These are phyloP conservation scores for Cutaneotrichosporon cavernicola DNA, from an alignment of 1,284 basidiomycete species.

Conservation along the genomic window DNA sequence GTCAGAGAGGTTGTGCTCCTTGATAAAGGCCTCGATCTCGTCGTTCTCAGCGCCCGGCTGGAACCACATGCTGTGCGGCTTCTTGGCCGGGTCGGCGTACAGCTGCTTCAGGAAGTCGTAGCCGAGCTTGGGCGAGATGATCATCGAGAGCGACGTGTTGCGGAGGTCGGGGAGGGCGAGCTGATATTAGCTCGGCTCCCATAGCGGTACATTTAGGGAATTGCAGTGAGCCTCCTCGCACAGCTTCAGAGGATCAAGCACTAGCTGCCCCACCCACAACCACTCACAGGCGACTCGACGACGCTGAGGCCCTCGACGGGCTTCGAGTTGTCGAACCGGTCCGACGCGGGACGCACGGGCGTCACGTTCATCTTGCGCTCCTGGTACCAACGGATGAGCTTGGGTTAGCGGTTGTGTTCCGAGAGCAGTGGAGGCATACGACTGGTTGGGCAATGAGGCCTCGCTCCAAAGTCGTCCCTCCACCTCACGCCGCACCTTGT, in stretches of 20 bases:
- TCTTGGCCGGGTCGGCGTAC: conserved; percentile 61
- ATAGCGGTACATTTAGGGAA: too few relatives aligned
- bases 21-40: conserved; percentile 58
- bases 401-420: neutral
- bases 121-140: conserved; percentile 68
- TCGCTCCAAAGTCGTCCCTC: too few relatives aligned
- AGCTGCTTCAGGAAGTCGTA: conserved; percentile 39
- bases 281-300: conserved; percentile 49
- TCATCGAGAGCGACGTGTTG: conserved; percentile 72
- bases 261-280: too few relatives aligned
- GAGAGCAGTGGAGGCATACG: too few relatives aligned
- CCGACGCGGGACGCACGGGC: conserved; percentile 59
- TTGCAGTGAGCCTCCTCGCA: too few relatives aligned
- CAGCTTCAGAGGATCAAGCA: too few relatives aligned
- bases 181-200: conserved; percentile 47
- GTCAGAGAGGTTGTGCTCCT: conserved; percentile 60
- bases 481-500: conserved; percentile 36
- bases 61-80: conserved; percentile 72
- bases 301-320: conserved; percentile 39
- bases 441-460: too few relatives aligned
- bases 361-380: conserved; percentile 56
- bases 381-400: conserved; percentile 65
- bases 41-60: conserved; percentile 78
- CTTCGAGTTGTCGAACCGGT: conserved; percentile 27
- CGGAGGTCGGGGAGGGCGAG: conserved; percentile 63